Percentiles rank a stretch among this genome's conserved stretches.
Evolutionary conservation across 2,329 filamentous ascomycete species (phyloP).

Genomic region (Rugonectria rugulosa): DNA sequence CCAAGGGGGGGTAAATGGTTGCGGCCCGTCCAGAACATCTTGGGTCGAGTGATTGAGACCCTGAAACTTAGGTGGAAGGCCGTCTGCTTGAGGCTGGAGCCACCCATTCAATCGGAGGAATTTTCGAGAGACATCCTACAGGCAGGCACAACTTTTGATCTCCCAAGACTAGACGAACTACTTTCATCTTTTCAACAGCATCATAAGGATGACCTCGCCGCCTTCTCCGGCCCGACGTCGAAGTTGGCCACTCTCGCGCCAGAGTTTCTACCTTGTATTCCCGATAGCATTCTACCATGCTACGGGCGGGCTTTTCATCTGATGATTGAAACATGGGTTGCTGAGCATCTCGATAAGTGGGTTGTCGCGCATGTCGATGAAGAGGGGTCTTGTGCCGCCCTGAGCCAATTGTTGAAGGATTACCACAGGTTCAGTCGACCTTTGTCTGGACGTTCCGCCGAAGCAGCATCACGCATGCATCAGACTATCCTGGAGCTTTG

Average conservation of each 20-base stretch:
- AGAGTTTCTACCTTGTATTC: no score
- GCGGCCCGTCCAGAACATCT: not conserved
- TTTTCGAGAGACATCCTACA: not conserved
- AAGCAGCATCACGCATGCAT: constrained; percentile 60
- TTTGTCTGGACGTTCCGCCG: constrained; percentile 48
- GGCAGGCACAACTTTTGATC: no score
- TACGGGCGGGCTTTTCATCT: constrained; percentile 32
- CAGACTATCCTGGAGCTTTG: constrained; percentile 65
- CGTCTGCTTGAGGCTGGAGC: not conserved
- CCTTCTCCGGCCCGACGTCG: no score
- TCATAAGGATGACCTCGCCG: no score
- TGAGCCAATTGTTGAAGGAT: constrained; percentile 41
- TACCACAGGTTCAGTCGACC: constrained; percentile 48
- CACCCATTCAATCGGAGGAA: not conserved
- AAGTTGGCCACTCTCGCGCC: no score
- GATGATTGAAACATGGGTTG: constrained; percentile 60
- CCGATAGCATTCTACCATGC: not conserved
- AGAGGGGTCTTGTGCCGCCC: constrained; percentile 32
- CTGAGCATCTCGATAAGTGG: constrained; percentile 49
- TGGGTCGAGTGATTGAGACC: not conserved
- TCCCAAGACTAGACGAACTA: no score
- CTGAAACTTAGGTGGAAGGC: no score
- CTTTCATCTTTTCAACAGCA: no score
- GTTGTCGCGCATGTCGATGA: constrained; percentile 35
- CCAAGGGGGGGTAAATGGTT: constrained; percentile 14